phyloP scores from a whole-genome alignment of 192 early-diverging fungal genomes.

The Podila epicladia region DNA sequence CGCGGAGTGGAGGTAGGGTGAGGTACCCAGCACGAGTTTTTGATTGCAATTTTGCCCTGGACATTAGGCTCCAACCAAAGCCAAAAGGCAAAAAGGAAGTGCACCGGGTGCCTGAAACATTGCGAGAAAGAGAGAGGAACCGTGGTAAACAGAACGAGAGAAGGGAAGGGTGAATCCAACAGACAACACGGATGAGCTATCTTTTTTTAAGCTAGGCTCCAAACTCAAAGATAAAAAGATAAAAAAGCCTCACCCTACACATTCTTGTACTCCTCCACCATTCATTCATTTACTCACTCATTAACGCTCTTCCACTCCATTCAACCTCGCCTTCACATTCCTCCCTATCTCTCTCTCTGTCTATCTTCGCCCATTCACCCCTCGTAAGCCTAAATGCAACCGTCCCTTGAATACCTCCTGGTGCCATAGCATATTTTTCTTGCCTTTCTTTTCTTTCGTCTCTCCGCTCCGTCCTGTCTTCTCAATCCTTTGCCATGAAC shows the following conservation, averaged over 20 bases:
- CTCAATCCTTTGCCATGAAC: slow-evolving; percentile 11
- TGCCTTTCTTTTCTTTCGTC: neutral
- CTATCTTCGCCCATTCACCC: no score
- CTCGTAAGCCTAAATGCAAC: neutral
- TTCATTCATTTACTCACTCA: neutral
- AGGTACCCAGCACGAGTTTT: no score
- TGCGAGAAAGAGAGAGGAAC: neutral
- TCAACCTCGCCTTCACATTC: neutral
- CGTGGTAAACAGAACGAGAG: neutral
- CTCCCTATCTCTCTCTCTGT: no score
- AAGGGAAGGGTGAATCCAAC: no score
- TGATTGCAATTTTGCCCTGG: no score
- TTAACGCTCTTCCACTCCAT: neutral
- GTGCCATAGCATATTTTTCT: neutral
- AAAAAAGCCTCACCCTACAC: neutral
- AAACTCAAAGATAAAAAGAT: no score
- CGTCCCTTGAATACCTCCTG: neutral
- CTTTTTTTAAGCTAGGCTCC: neutral
- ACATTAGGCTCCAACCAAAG: neutral
- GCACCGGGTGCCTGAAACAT: neutral
- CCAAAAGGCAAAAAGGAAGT: slow-evolving; percentile 4
- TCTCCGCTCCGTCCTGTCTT: neutral
- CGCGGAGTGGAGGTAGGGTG: no score
- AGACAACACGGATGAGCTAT: no score
- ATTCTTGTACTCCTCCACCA: no score